Evolutionary conservation across 2,329 filamentous ascomycete species (phyloP), one percentile per base, ranked within the genome.

Genomic region (Dactylonectria estremocensis): DNA sequence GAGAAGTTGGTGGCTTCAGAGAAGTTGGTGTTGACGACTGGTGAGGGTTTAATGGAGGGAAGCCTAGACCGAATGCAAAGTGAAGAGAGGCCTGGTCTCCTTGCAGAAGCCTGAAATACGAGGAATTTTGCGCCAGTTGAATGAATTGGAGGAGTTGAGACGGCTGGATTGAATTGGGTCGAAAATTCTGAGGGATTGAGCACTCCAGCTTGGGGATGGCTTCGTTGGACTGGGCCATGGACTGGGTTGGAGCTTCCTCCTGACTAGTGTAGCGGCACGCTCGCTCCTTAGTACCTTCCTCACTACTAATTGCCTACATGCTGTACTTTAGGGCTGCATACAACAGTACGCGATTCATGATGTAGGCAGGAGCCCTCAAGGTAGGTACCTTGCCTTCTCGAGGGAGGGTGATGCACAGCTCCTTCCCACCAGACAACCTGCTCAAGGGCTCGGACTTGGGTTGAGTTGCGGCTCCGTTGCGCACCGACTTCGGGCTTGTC

Each of bases 401-500:
- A 14, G 35, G 35, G 10, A 37, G 9, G 35, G 35, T 37, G 10
- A 9, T 37, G 13, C 40, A 14, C 8, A 14, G 14, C 40, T n/a
- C 3, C 40, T 8, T 43, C 40, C 40, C 40, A 43, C 40, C 40
- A n/a, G 16, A 14, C 40, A 8, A 53, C 49, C 10, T 14, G n/a
- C 31, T 20, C 28, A 2, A 35, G 50, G n/a, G 53, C 58, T 66
- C 57, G 63, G 63, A 61, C 63, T 55, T 37, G 45, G 16, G 56
- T 11, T 24, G 14, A 33, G 53, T 46, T 45, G 22, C 46, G 2
- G 22, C 50, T 46, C 58, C 33, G n/a, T n/a, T 24, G 45, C 35
- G 57, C 45, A 57, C 37, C 16, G 37, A 31, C 35, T 52, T 33
- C 18, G n/a, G 43, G 57, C 58, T 53, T 61, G 64, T 66, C 64